Base-by-base conservation (phyloP, 257 asterid species). In the Henckelia pumila region DNA sequence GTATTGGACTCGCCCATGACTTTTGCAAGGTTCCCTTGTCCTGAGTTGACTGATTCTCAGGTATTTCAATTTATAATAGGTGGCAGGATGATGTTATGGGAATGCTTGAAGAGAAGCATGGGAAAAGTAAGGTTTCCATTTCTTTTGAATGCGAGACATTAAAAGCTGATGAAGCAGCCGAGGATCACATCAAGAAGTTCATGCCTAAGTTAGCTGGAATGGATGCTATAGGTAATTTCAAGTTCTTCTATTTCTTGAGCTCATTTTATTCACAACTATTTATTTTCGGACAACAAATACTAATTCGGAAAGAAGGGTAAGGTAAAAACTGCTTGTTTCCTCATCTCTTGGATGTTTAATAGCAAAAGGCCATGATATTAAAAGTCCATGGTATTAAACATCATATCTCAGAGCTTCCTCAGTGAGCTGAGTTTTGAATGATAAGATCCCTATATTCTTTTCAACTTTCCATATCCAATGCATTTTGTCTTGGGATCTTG, bases 41-140 rank as follows among this genome's bases (percentile, higher is more conserved):
- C 11, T 64, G 32, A 26, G 53, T 62, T 61, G 35, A 32, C 55
- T 66, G 14, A 20, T 57, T 23, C 35, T 37, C 28, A 53, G 57
- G 29, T 49, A 22, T 71, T 64, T 63, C 65, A 47, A 72, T 75
- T 68, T 55, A 57, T n/a, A 32, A 81, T 68, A 92, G 98, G 71
- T 93, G 99, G 97, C 96, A 90, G 68, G 82, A 87, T 71, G 99
- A 91, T 76, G 88, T 90, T 22, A 89, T 85, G 61, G 91, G 90
- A 49, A 84, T 91, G 96, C 74, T 94, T 28, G 97, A 94, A 66
- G 79, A 87, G 82, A 88, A 86, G 83, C 85, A 82, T 22, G 76
- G 67, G 61, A 85, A 83, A 73, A 17, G 16, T 67, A 78, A 77
- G 79, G 80, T 81, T 71, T 76, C 79, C 4, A 86, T 91, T 73